phyloP scores from a whole-genome alignment of 2,329 filamentous ascomycete species.

The Paraphoma sp. region DNA sequence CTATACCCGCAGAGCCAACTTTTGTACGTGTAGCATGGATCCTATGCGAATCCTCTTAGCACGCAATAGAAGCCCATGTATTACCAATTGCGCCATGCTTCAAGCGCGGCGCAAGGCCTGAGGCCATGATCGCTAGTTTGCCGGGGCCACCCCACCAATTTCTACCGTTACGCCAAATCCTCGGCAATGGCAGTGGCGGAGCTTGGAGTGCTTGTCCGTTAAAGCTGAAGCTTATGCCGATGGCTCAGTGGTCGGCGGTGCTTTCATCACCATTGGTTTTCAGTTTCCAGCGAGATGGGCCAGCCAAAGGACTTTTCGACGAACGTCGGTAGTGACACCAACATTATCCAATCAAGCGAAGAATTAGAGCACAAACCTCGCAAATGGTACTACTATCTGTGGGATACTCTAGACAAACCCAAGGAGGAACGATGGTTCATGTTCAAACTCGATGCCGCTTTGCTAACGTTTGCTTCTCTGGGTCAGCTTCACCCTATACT shows the following conservation, averaged over 20 bases:
- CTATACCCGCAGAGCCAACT: background rate
- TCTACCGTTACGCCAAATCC: background rate
- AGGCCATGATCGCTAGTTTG: background rate
- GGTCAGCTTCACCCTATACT: slow-evolving; percentile 29
- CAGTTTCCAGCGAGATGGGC: slow-evolving; percentile 1
- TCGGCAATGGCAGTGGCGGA: background rate
- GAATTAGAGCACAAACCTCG: slow-evolving; percentile 19
- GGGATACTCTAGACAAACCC: slow-evolving; percentile 61
- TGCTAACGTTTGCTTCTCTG: slow-evolving; percentile 56
- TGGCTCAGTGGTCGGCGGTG: background rate
- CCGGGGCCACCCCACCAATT: background rate
- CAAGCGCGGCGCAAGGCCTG: background rate
- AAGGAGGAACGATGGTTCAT: slow-evolving; percentile 57
- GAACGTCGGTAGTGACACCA: background rate
- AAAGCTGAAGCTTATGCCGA: background rate
- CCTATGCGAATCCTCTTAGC: background rate
- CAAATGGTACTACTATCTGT: slow-evolving; percentile 59
- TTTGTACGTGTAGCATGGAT: background rate
- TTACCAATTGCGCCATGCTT: slow-evolving; percentile 2
- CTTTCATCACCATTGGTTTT: background rate
- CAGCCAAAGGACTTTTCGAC: background rate
- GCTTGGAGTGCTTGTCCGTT: slow-evolving; percentile 1
- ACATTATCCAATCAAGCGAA: slow-evolving; percentile 2
- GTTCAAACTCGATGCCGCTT: slow-evolving; percentile 57
- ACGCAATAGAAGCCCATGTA: slow-evolving; percentile 3